Evolutionary conservation across 1,284 basidiomycete genomes (phyloP).

Genomic region (Rhodofomes roseus): DNA sequence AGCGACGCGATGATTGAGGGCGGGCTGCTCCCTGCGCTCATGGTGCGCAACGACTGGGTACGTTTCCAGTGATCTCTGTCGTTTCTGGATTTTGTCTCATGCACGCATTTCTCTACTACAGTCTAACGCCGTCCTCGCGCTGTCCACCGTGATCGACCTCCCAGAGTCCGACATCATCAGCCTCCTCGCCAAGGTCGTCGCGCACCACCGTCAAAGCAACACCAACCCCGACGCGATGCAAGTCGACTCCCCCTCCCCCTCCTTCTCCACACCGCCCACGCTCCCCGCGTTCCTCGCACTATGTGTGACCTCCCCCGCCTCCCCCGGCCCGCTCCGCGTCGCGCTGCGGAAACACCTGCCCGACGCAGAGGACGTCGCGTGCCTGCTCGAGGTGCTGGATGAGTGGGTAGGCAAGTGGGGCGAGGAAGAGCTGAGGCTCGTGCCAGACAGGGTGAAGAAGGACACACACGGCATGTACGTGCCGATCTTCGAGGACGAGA

Average conservation of each 20-base stretch:
- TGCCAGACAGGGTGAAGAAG: constrained; percentile 33
- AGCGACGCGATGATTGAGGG: constrained; percentile 57
- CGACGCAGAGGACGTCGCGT: constrained; percentile 49
- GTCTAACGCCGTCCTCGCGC: constrained; percentile 51
- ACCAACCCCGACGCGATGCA: constrained; percentile 46
- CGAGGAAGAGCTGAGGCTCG: constrained; percentile 37
- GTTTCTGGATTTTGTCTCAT: constrained; percentile 5
- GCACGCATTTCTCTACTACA: constrained; percentile 22
- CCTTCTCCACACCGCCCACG: constrained; percentile 35
- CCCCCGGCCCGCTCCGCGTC: constrained; percentile 46
- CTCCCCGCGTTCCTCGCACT: constrained; percentile 48
- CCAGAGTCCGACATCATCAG: constrained; percentile 58
- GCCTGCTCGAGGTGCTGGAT: constrained; percentile 48
- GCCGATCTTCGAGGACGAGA: not conserved
- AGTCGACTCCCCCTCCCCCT: constrained; percentile 39
- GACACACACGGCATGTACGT: constrained; percentile 24
- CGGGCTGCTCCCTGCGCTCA: constrained; percentile 49
- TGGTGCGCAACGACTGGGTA: constrained; percentile 64
- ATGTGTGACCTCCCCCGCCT: constrained; percentile 50
- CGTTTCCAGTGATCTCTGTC: constrained; percentile 16
- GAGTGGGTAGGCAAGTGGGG: constrained; percentile 48
- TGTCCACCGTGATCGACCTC: constrained; percentile 55
- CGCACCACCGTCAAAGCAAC: constrained; percentile 26
- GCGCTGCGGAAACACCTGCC: constrained; percentile 53
- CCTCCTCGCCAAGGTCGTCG: constrained; percentile 42